Conservation (phyloP, 306 rosid species). For the Biancaea sappan region DNA sequence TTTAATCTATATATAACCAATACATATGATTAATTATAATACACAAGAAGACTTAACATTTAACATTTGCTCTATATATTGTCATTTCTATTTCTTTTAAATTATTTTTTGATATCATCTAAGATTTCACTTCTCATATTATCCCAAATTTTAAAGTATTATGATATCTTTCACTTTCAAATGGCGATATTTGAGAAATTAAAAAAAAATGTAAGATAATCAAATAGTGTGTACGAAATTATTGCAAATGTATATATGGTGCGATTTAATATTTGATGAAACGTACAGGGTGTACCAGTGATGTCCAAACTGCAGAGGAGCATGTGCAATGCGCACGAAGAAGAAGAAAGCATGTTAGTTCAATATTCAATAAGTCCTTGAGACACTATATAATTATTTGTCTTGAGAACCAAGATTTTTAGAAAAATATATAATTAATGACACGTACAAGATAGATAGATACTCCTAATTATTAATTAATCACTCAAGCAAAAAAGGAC, state of each 20-base stretch:
- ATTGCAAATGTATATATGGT: too few species aligned
- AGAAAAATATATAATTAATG: conserved; percentile 22
- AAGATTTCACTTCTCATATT: too few species aligned
- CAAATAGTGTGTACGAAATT: too few species aligned
- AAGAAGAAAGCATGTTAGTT: conserved; percentile 25
- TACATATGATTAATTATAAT: too few species aligned
- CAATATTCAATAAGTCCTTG: background rate
- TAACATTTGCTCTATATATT: too few species aligned
- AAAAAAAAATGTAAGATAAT: too few species aligned
- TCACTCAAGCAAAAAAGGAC: conserved; percentile 1
- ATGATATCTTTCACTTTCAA: too few species aligned
- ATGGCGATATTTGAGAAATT: background rate
- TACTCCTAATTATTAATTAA: background rate
- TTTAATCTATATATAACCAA: too few species aligned
- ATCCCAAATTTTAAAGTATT: too few species aligned
- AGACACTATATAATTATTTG: background rate
- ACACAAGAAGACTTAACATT: too few species aligned
- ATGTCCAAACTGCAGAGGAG: conserved; percentile 34
- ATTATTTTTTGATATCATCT: too few species aligned
- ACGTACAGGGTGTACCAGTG: conserved; percentile 37
- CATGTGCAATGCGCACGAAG: conserved; percentile 44
- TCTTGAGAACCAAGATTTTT: conserved; percentile 24
- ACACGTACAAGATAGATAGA: conserved; percentile 22
- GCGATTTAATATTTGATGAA: conserved; percentile 5
- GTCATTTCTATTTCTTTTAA: too few species aligned